phyloP scores from a whole-genome alignment of 768 basidiomycete species.

The Dictyophora rubrovolvata region DNA sequence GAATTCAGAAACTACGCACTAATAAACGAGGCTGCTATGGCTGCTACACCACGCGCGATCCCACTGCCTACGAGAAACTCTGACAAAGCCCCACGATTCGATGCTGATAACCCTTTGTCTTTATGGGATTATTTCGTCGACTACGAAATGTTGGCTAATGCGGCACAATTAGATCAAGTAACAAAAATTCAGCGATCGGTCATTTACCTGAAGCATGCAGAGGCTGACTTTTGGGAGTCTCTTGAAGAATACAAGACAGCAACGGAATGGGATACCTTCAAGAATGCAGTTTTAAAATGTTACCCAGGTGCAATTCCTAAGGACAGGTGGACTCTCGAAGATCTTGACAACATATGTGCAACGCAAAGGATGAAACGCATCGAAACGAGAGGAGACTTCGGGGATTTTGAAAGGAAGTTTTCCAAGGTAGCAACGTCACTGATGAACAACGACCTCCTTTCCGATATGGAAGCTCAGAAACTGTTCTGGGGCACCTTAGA shows the following conservation, averaged over 20 bases:
- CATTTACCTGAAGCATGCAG: neutral
- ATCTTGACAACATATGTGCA: neutral
- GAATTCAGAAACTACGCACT: too few species aligned
- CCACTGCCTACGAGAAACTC: neutral
- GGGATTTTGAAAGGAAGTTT: neutral
- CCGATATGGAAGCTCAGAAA: neutral
- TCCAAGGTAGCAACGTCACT: neutral
- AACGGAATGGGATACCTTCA: neutral
- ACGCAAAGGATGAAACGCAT: neutral
- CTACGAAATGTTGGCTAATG: neutral
- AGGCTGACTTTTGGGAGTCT: neutral
- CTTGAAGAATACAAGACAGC: neutral
- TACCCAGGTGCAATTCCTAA: neutral
- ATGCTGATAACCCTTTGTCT: neutral
- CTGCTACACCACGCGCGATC: neutral
- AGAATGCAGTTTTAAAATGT: neutral
- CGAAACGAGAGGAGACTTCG: neutral
- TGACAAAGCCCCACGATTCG: neutral
- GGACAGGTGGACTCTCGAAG: neutral
- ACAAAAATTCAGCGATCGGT: neutral
- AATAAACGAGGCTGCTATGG: too few species aligned
- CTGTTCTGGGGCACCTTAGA: neutral
- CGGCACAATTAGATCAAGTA: neutral
- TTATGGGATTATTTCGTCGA: neutral
- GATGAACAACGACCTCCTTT: neutral